Percentiles rank a stretch among this genome's conserved stretches.
Evolutionary conservation across 495 filamentous ascomycete species (phyloP).

Genomic region (Aspergillus cristatus): DNA sequence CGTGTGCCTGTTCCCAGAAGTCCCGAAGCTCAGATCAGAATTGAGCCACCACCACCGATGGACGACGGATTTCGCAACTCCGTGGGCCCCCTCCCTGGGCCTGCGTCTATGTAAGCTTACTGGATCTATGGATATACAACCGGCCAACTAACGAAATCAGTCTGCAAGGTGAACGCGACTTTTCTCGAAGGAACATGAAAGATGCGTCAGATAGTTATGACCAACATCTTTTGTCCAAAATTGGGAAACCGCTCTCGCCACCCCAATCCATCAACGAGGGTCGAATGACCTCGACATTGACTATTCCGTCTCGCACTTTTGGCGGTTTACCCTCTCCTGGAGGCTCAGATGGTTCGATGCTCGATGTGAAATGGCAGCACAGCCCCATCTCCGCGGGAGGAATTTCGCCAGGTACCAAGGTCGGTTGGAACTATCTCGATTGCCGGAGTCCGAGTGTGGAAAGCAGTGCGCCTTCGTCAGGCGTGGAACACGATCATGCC

Average conservation of each 20-base stretch:
- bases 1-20: conserved; percentile 23
- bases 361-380: conserved; percentile 32
- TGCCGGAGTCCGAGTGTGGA: conserved; percentile 43
- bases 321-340: conserved; percentile 38
- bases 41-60: conserved; percentile 37
- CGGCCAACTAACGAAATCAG: conserved; percentile 16
- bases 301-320: conserved; percentile 28
- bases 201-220: conserved; percentile 67
- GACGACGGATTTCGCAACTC: conserved; percentile 37
- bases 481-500: conserved; percentile 31
- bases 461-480: conserved; percentile 37
- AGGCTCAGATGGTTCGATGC: conserved; percentile 32
- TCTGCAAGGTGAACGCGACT: conserved; percentile 50
- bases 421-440: conserved; percentile 35
- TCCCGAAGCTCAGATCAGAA: conserved; percentile 35
- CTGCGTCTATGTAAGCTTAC: conserved; percentile 39
- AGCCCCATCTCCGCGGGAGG: conserved; percentile 34
- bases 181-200: conserved; percentile 47
- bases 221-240: conserved; percentile 67
- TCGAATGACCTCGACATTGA: conserved; percentile 39
- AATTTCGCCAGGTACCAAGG: conserved; percentile 36
- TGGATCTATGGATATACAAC: not conserved
- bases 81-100: conserved; percentile 22
- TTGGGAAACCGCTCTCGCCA: conserved; percentile 54
- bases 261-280: conserved; percentile 45